These are phyloP conservation scores for Aspergillus panamensis DNA, from an alignment of 495 filamentous ascomycete species.

Conservation along the genomic window DNA sequence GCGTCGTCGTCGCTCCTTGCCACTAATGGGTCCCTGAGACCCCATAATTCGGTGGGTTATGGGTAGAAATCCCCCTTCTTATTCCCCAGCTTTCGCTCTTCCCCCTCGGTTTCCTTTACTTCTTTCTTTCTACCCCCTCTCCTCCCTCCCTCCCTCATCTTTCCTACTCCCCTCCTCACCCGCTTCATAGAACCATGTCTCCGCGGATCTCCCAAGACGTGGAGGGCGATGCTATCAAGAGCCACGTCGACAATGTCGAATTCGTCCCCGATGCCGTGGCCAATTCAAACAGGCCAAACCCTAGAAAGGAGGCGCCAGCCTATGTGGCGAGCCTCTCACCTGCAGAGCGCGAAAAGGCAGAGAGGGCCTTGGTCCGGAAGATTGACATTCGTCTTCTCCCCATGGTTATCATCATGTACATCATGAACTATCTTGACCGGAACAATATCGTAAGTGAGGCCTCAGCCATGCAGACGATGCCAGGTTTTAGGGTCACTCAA, in stretches of 20 bases:
- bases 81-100: neutral
- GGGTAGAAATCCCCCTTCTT: neutral
- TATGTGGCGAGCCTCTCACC: conserved; percentile 48
- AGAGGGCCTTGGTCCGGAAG: conserved; percentile 55
- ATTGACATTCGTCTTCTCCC: conserved; percentile 62
- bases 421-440: conserved; percentile 78
- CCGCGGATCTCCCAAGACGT: conserved; percentile 23
- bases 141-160: conserved; percentile 4
- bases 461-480: neutral
- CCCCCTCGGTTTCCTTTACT: neutral
- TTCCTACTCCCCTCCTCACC: conserved; percentile 4
- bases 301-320: conserved; percentile 43
- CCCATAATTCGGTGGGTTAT: conserved; percentile 1
- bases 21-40: conserved; percentile 15
- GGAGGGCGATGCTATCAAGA: conserved; percentile 47
- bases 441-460: conserved; percentile 47
- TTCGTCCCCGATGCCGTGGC: conserved; percentile 23
- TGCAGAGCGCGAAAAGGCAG: conserved; percentile 46
- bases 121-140: conserved; percentile 2
- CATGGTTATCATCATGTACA: conserved; percentile 68
- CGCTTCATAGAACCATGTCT: conserved; percentile 25
- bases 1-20: conserved; percentile 8
- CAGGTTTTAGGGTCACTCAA: neutral
- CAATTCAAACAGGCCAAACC: conserved; percentile 32
- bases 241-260: conserved; percentile 59